These are phyloP conservation scores for Sutorius australiensis DNA, from an alignment of 768 basidiomycete genomes.

Conservation along the genomic window DNA sequence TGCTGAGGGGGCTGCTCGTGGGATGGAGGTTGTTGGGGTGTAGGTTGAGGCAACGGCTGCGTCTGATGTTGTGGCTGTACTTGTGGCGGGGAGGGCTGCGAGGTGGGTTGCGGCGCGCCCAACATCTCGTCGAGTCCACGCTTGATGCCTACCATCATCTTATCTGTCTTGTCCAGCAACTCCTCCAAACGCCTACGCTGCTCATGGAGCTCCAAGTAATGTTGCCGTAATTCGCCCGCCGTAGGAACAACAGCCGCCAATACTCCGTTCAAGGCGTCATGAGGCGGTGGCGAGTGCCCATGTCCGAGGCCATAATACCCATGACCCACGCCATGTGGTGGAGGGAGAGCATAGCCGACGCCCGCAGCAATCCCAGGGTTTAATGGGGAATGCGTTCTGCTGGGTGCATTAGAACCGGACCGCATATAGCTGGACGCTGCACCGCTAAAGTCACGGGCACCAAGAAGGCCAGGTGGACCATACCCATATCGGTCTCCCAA, in stretches of 20 bases:
- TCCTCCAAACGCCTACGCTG: constrained; percentile 66
- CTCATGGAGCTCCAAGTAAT: constrained; percentile 62
- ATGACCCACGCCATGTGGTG: constrained; percentile 35
- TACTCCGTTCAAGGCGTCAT: constrained; percentile 30
- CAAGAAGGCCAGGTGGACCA: constrained; percentile 32
- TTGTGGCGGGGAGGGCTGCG: constrained; percentile 19
- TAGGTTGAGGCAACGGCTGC: constrained; percentile 23
- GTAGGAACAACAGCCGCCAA: constrained; percentile 38
- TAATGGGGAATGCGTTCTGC: constrained; percentile 69
- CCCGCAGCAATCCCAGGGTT: constrained; percentile 43
- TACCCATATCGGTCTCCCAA: constrained; percentile 38
- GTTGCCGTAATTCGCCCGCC: constrained; percentile 61
- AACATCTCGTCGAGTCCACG: constrained; percentile 76
- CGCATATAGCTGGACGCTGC: constrained; percentile 57
- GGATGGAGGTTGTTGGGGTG: constrained; percentile 20
- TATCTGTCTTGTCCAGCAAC: constrained; percentile 71
- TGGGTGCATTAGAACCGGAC: constrained; percentile 63
- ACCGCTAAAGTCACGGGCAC: constrained; percentile 33
- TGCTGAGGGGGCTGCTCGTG: constrained; percentile 29
- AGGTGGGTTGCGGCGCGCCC: constrained; percentile 28
- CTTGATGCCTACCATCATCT: constrained; percentile 67
- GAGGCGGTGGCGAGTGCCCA: constrained; percentile 34
- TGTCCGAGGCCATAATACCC: constrained; percentile 39
- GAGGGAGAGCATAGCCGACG: constrained; percentile 41
- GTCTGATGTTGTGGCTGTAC: constrained; percentile 24